Evolutionary conservation across 805 yeast genomes (phyloP), one percentile per base, ranked within the genome.

Genomic region (Wickerhamiella domercqiae): DNA sequence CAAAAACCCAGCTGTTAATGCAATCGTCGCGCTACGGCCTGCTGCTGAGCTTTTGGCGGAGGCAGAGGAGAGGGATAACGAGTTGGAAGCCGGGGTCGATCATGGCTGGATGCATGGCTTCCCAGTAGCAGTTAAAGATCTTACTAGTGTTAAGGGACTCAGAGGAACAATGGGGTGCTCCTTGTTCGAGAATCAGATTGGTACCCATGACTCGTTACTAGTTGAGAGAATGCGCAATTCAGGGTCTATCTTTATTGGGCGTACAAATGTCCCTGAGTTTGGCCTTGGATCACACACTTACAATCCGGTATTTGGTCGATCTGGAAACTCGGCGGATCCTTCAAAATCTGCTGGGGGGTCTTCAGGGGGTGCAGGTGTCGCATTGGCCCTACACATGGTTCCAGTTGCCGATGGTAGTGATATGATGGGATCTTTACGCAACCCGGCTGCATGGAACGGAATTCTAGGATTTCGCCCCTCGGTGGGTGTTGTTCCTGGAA

Each of bases 351-450:
- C 70, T 17, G 76, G 76, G 32, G 76, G 76, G 2, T 65, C 71
- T 5, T 63, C 72, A 7, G 74, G 74, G 5, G 76, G 77, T 33
- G 76, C 70, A 37, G 71, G 67, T n/a, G 70, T 72, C 4, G 49
- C 71, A 26, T 45, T 67, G 3, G 61, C 61, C 1, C 39, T 64
- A 38, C 54, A 55, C 39, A 72, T 70, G 3, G 59, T 70, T 7
- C 59, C 63, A 57, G 34, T 76, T 31, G 86, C 74, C 62, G 36
- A 52, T 36, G 73, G 73, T 2, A 57, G 67, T 11, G 77, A 71
- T 46, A 65, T 70, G 38, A 75, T 74, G 31, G 77, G 77, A 16
- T 55, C 64, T 21, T 59, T 71, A 29, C 56, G 76, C 39, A 59
- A 63, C 36, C 76, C 77, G 1, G 62, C 71, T 11, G 52, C 64